Evolutionary conservation across 202 grass and related monocot genomes (phyloP).

Genomic region (Schoenoplectus triqueter): DNA sequence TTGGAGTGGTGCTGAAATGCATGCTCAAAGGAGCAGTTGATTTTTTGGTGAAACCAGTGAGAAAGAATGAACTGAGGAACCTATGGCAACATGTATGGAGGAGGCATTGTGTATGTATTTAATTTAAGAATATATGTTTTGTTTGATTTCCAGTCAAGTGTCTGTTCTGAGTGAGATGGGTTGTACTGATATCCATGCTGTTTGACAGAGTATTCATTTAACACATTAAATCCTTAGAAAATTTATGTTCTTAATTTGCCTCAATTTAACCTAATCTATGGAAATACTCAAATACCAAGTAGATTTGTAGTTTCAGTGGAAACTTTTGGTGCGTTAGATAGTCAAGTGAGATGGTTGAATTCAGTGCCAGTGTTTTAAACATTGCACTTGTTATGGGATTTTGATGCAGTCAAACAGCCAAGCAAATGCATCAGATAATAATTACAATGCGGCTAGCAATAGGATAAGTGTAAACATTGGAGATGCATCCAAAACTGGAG

Average conservation of each 20-base stretch:
- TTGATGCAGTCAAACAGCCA: slow-evolving; percentile 61
- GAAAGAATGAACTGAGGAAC: slow-evolving; percentile 91
- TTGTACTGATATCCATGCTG: not conserved
- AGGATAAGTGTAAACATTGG: slow-evolving; percentile 68
- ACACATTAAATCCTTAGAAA: slow-evolving; percentile 5
- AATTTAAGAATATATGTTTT: not conserved
- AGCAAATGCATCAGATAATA: slow-evolving; percentile 73
- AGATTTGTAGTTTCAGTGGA: not conserved
- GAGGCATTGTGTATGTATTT: slow-evolving; percentile 73
- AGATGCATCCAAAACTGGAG: slow-evolving; percentile 61
- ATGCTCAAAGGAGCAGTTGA: slow-evolving; percentile 94
- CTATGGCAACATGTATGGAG: slow-evolving; percentile 99
- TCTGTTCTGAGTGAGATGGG: slow-evolving; percentile 16
- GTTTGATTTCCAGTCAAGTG: not conserved
- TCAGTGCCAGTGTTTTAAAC: not conserved
- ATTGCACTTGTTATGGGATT: slow-evolving; percentile 34
- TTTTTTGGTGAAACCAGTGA: slow-evolving; percentile 92
- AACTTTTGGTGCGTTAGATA: not conserved
- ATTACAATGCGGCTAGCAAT: slow-evolving; percentile 65
- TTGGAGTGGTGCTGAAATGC: slow-evolving; percentile 89
- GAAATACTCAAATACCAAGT: not conserved
- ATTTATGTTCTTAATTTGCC: not conserved
- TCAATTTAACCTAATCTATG: not conserved
- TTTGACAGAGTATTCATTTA: not conserved
- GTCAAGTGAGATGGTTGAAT: not conserved